Evolutionary conservation across 1,284 basidiomycete genomes (phyloP).

Genomic region (Ceratobasidium sp.): DNA sequence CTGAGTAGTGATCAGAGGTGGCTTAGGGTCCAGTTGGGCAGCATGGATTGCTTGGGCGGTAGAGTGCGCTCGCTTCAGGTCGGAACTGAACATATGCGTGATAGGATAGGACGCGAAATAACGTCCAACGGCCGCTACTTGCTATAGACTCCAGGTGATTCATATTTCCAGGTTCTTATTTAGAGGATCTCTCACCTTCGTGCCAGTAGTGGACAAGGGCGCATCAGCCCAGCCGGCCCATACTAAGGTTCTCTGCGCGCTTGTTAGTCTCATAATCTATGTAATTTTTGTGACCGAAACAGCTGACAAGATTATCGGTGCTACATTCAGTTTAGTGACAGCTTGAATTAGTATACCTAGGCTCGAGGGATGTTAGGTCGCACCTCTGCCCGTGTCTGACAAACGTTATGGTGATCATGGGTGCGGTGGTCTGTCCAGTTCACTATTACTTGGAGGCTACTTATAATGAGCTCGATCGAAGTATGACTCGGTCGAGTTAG

Average conservation of each 20-base stretch:
- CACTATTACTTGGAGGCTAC: no score
- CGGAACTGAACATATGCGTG: conserved; percentile 82
- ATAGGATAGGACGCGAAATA: conserved; percentile 69
- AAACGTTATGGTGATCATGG: conserved; percentile 61
- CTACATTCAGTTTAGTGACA: background rate
- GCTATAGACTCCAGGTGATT: conserved; percentile 63
- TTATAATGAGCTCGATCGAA: no score
- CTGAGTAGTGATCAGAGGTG: conserved; percentile 64
- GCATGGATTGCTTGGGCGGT: conserved; percentile 75
- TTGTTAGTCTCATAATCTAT: conserved; percentile 1
- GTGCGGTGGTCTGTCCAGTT: no score
- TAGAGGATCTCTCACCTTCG: conserved; percentile 51
- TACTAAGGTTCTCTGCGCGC: conserved; percentile 58
- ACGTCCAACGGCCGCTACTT: conserved; percentile 82
- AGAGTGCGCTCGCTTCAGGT: conserved; percentile 79
- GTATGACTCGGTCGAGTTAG: no score
- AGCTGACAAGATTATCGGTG: conserved; percentile 25
- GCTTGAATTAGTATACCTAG: background rate
- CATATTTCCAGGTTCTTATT: background rate
- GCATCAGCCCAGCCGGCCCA: conserved; percentile 85
- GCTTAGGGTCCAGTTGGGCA: conserved; percentile 66
- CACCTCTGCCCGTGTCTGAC: conserved; percentile 80
- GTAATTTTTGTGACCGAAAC: conserved; percentile 55
- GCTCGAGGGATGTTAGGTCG: conserved; percentile 70
- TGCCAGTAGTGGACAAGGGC: conserved; percentile 86